Percentiles rank a stretch among this genome's conserved stretches.
These are phyloP conservation scores for Scleroderma bovista DNA, from an alignment of 768 basidiomycete genomes.

Conservation along the genomic window DNA sequence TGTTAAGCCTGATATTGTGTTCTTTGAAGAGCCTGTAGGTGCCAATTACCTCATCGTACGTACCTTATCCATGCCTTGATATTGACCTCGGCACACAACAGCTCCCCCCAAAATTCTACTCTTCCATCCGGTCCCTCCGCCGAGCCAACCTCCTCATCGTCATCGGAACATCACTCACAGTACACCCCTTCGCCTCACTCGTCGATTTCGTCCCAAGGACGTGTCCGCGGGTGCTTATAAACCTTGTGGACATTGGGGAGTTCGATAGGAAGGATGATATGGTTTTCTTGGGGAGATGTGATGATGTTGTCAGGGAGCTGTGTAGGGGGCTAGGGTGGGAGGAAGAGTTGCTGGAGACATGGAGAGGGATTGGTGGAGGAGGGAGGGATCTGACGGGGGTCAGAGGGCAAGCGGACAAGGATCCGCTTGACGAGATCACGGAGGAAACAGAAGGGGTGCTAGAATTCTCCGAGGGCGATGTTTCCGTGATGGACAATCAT, in stretches of 20 bases:
- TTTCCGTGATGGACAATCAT: too few species aligned
- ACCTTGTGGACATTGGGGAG: conserved; percentile 75
- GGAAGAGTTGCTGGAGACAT: conserved; percentile 49
- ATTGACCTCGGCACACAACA: conserved; percentile 23
- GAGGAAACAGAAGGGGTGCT: conserved; percentile 18
- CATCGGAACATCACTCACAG: conserved; percentile 85
- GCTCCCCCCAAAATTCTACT: conserved; percentile 71
- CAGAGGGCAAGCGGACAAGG: conserved; percentile 5
- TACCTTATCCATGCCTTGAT: too few species aligned
- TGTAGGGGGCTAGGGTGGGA: conserved; percentile 72
- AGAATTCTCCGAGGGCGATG: conserved; percentile 8
- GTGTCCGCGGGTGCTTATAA: conserved; percentile 86
- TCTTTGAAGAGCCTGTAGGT: conserved; percentile 78
- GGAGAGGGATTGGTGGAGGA: conserved; percentile 31
- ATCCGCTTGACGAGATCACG: conserved; percentile 24
- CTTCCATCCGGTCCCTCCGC: conserved; percentile 44
- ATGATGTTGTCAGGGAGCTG: conserved; percentile 57
- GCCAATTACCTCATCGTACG: neutral
- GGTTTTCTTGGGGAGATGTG: conserved; percentile 64
- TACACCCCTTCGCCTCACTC: conserved; percentile 84
- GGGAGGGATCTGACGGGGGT: conserved; percentile 18
- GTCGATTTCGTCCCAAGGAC: conserved; percentile 44
- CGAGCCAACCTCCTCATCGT: conserved; percentile 85
- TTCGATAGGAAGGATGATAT: conserved; percentile 57
- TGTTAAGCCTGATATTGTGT: conserved; percentile 93